Percentiles rank a stretch among this genome's conserved stretches.
These are phyloP conservation scores for Pythium diclinum DNA, from an alignment of 352 stramenopile species.

Conservation along the genomic window DNA sequence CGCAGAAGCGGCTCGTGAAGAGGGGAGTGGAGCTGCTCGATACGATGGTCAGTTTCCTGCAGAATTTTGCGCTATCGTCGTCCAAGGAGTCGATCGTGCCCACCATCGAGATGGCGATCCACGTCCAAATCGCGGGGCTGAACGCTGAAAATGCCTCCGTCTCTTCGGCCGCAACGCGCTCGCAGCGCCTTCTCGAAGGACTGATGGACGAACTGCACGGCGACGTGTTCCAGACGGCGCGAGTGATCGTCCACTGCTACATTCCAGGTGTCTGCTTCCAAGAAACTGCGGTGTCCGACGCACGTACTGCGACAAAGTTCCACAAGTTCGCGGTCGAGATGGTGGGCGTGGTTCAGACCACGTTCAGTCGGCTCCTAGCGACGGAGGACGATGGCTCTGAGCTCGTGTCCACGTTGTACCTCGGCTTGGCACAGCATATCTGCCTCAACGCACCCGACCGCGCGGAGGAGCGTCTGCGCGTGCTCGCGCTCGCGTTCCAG, in stretches of 20 bases:
- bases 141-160: constrained; percentile 41
- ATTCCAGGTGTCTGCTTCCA: constrained; percentile 68
- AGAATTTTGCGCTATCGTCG: constrained; percentile 53
- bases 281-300: constrained; percentile 52
- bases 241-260: constrained; percentile 69
- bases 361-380: constrained; percentile 5
- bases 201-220: constrained; percentile 56
- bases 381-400: constrained; percentile 33
- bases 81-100: constrained; percentile 74
- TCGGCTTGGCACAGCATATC: constrained; percentile 74
- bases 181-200: constrained; percentile 41
- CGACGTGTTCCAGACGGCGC: constrained; percentile 46
- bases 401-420: constrained; percentile 21
- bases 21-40: constrained; percentile 59
- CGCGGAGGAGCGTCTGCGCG: constrained; percentile 63
- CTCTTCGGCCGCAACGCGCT: constrained; percentile 34
- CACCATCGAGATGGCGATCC: constrained; percentile 63
- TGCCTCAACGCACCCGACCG: constrained; percentile 72
- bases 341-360: constrained; percentile 38
- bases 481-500: constrained; percentile 55
- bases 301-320: constrained; percentile 52
- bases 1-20: constrained; percentile 40
- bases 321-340: constrained; percentile 63
- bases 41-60: constrained; percentile 56
- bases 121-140: constrained; percentile 46